phyloP scores from a whole-genome alignment of 1,284 basidiomycete species.

The Mycosarcoma mackinlayi region DNA sequence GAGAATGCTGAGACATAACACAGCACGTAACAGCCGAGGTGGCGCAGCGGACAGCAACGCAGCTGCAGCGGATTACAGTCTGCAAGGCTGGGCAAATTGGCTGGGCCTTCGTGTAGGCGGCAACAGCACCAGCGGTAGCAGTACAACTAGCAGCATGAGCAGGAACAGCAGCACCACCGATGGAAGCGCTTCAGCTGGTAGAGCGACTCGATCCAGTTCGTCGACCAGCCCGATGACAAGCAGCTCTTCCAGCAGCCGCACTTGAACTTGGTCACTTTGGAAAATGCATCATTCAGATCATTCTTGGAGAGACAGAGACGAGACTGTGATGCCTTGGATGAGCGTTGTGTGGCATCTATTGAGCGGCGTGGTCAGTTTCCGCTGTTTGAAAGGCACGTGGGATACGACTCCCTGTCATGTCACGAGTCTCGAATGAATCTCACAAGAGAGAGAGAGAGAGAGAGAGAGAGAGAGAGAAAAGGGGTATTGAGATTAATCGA shows the following conservation, averaged over 20 bases:
- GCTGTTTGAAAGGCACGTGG: too few species aligned
- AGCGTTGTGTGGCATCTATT: too few species aligned
- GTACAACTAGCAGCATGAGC: neutral
- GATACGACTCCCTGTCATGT: too few species aligned
- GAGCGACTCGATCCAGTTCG: neutral
- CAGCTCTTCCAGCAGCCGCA: neutral
- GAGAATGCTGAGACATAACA: slow-evolving; percentile 40
- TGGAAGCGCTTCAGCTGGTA: neutral
- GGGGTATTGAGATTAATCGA: neutral
- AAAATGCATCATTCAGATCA: neutral
- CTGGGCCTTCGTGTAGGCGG: slow-evolving; percentile 19
- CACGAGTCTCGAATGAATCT: too few species aligned
- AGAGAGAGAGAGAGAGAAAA: neutral
- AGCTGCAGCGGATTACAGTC: slow-evolving; percentile 20
- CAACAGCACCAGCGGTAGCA: neutral
- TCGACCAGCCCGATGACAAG: slow-evolving; percentile 7
- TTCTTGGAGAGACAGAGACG: too few species aligned
- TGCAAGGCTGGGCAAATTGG: slow-evolving; percentile 40
- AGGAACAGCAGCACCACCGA: neutral
- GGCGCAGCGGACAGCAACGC: neutral
- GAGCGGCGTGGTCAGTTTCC: too few species aligned
- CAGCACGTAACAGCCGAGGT: slow-evolving; percentile 27
- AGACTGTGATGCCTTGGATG: too few species aligned
- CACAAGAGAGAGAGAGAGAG: neutral
- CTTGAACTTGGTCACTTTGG: neutral